A percentile compares a stretch with the other conserved stretches of the same genome.
phyloP scores from a whole-genome alignment of 2,329 filamentous ascomycete species.

The Microthyrium microscopicum region DNA sequence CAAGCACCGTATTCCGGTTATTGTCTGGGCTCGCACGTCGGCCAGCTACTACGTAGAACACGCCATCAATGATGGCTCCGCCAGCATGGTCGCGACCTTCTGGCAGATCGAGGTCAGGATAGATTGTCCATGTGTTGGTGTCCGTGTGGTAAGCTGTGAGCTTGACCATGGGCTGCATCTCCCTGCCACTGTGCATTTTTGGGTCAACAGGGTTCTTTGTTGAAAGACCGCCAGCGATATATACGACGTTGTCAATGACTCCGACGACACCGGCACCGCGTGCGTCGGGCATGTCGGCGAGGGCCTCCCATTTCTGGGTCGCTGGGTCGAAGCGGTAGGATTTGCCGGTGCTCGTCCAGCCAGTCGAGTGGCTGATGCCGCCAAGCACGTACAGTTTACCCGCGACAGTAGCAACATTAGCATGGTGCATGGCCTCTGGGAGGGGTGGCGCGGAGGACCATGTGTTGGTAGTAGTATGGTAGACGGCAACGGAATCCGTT shows the following conservation, averaged over 20 bases:
- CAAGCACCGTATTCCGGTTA: constrained; percentile 12
- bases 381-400: constrained; percentile 1
- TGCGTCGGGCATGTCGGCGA: constrained; percentile 8
- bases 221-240: constrained; percentile 13
- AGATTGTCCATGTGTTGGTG: constrained; percentile 9
- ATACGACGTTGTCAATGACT: constrained; percentile 10
- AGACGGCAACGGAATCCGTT: not conserved
- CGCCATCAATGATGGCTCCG: constrained; percentile 12
- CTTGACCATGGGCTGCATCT: constrained; percentile 10
- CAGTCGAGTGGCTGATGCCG: not conserved
- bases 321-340: not conserved
- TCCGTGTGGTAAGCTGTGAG: constrained; percentile 11
- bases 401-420: not conserved
- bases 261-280: constrained; percentile 13
- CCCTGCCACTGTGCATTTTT: not conserved
- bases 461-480: not conserved
- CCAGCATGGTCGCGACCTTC: constrained; percentile 14
- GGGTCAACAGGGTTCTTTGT: not conserved
- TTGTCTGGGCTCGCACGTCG: constrained; percentile 10
- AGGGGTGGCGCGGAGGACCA: not conserved
- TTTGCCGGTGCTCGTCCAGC: not conserved
- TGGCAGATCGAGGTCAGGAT: constrained; percentile 11
- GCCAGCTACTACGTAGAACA: constrained; percentile 15
- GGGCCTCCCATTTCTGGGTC: constrained; percentile 8
- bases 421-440: constrained; percentile 1